Percentiles rank a stretch among this genome's conserved stretches.
Evolutionary conservation across 257 asterid genomes (phyloP).

Genomic region (Cordia subcordata): DNA sequence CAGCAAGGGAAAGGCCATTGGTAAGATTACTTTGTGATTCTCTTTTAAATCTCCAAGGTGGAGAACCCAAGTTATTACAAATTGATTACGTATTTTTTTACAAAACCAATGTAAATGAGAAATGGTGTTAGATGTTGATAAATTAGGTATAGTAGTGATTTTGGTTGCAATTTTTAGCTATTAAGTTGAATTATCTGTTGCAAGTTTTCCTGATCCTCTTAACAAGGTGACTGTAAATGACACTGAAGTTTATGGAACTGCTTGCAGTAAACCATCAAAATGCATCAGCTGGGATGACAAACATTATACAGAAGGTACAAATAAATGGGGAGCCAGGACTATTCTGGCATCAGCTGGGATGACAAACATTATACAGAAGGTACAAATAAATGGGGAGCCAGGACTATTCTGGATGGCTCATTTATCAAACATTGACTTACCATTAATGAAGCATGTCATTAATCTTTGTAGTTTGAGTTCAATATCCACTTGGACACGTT

Average conservation of each 20-base stretch:
- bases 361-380: conserved; percentile 28
- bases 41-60: too few relatives aligned
- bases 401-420: conserved; percentile 10
- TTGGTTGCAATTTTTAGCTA: too few relatives aligned
- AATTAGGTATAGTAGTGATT: too few relatives aligned
- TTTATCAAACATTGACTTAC: conserved; percentile 15
- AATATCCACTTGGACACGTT: too few relatives aligned
- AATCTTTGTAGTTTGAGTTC: too few relatives aligned
- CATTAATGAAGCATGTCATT: conserved; percentile 13
- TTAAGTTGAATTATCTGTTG: too few relatives aligned
- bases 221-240: conserved; percentile 13
- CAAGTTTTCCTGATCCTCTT: conserved; percentile 17
- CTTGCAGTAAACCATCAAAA: conserved; percentile 21
- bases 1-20: conserved; percentile 14
- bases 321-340: conserved; percentile 13
- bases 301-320: conserved; percentile 32
- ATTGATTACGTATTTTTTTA: too few relatives aligned
- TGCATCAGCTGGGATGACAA: conserved; percentile 31
- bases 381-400: conserved; percentile 20
- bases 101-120: too few relatives aligned
- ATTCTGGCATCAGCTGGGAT: conserved; percentile 23
- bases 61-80: too few relatives aligned
- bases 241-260: conserved; percentile 7
- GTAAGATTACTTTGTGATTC: too few relatives aligned
- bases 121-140: too few relatives aligned